A percentile compares a stretch with the other conserved stretches of the same genome.
Conservation (phyloP, 495 filamentous ascomycete genomes). For the Daldinia concentrica region DNA sequence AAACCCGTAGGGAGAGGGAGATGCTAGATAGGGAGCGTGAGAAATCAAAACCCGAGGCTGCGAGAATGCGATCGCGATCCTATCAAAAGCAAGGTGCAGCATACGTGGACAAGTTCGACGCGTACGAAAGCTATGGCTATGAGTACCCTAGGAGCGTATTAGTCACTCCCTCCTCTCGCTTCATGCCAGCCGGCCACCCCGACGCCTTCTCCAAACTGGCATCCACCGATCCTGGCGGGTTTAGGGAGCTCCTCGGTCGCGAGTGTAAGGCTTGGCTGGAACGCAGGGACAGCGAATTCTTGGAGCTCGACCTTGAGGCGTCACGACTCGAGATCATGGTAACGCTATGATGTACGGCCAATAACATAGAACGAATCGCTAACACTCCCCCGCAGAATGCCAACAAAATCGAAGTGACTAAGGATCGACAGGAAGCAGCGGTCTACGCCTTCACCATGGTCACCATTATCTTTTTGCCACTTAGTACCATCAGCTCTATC, state of each 20-base stretch:
- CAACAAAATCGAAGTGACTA: conserved; percentile 51
- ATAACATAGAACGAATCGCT: conserved; percentile 13
- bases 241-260: conserved; percentile 44
- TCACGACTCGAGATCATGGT: conserved; percentile 41
- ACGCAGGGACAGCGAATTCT: conserved; percentile 26
- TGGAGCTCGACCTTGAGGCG: conserved; percentile 33
- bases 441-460: conserved; percentile 70
- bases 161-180: background rate
- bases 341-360: conserved; percentile 26
- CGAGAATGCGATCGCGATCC: conserved; percentile 31
- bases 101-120: conserved; percentile 38
- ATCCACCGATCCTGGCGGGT: conserved; percentile 42
- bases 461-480: conserved; percentile 71
- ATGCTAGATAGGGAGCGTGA: conserved; percentile 37
- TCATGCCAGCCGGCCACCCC: conserved; percentile 7
- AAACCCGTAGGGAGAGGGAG: conserved; percentile 29
- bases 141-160: conserved; percentile 27
- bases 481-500: conserved; percentile 69
- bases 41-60: conserved; percentile 26
- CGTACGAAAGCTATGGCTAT: conserved; percentile 18
- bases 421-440: conserved; percentile 58
- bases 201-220: conserved; percentile 36
- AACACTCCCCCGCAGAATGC: conserved; percentile 34
- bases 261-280: conserved; percentile 40
- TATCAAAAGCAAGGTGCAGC: conserved; percentile 21